Evolutionary conservation across 179 eudicot genomes (phyloP).

Genomic region (Nepenthes alata): DNA sequence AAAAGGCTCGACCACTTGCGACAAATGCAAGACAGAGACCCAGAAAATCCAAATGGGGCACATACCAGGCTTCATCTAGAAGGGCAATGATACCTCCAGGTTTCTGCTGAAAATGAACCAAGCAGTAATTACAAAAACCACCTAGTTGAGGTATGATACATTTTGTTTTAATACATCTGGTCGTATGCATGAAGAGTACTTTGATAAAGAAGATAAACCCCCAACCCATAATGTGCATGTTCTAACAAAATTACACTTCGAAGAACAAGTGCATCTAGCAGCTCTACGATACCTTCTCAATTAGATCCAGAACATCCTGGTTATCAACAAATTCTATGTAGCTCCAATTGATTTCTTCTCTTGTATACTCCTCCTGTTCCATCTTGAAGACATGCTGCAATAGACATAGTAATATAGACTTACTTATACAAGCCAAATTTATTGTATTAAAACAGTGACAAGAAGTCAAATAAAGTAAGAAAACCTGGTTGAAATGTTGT

Average conservation of each 20-base stretch:
- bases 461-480: slow-evolving; percentile 11
- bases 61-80: slow-evolving; percentile 92
- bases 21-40: not conserved
- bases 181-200: not conserved
- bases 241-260: not conserved
- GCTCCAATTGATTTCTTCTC: slow-evolving; percentile 95
- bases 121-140: slow-evolving; percentile 1
- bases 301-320: slow-evolving; percentile 92
- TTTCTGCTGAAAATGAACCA: slow-evolving; percentile 43
- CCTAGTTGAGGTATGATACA: not conserved
- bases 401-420: slow-evolving; percentile 8
- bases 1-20: too few relatives aligned
- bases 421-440: slow-evolving; percentile 7
- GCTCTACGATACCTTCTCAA: slow-evolving; percentile 66
- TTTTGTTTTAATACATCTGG: not conserved
- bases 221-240: not conserved
- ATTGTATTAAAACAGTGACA: slow-evolving; percentile 3
- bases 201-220: not conserved
- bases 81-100: slow-evolving; percentile 96
- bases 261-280: not conserved
- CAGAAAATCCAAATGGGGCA: not conserved
- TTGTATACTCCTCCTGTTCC: slow-evolving; percentile 99
- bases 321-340: slow-evolving; percentile 98
- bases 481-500: slow-evolving; percentile 98
- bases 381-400: slow-evolving; percentile 98